Evolutionary conservation across 2,329 filamentous ascomycete genomes (phyloP), one percentile per base, ranked within the genome.

Genomic region (Trichophyton rubrum): DNA sequence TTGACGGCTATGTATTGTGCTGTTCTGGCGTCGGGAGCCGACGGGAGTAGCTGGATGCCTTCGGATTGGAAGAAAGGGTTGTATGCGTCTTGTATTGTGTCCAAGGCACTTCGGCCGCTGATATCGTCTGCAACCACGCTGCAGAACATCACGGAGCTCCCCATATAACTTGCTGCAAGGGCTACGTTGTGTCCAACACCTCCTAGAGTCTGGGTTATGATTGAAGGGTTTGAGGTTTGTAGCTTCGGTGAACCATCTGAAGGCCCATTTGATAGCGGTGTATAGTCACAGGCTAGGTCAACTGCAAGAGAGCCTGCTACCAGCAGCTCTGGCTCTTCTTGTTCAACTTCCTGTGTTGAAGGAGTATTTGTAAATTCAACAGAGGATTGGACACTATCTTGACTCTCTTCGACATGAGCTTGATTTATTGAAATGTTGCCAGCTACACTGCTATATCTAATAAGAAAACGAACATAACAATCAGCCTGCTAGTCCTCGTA

Each of bases 181-280:
- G 93, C 90, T 51, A 97, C 89, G 68, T 97, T 97, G 68, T 90
- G 86, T 5, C 89, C 93, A 6, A 97, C 93, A 5, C 93, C 93
- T 11, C 93, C 93, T 6, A 96, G 82, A 0, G 87, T 89, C 69
- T 95, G 90, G 40, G 77, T 84, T 65, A 96, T 95, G 13, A 79
- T 77, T 6, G 90, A 85, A 56, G 89, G 89, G 68, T 97, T 97
- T 0, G 92, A 97, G 0, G 90, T 96, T 62, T 91, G 82, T 41
- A 85, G 77, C 59, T 70, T 66, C 62, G 71, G 77, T 62, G 66
- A 66, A 9, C 64, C 63, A 1, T 68, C 66, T 11, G 63, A 62
- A 1, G 68, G 62, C 38, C 74, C 71, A 27, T 70, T 70, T 7
- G 72, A 64, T 13, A 78, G 71, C 11, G 81, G 81, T 27, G 76